Evolutionary conservation across 2,329 filamentous ascomycete genomes (phyloP), one percentile per base, ranked within the genome.

Genomic region (Bertia moriformis): DNA sequence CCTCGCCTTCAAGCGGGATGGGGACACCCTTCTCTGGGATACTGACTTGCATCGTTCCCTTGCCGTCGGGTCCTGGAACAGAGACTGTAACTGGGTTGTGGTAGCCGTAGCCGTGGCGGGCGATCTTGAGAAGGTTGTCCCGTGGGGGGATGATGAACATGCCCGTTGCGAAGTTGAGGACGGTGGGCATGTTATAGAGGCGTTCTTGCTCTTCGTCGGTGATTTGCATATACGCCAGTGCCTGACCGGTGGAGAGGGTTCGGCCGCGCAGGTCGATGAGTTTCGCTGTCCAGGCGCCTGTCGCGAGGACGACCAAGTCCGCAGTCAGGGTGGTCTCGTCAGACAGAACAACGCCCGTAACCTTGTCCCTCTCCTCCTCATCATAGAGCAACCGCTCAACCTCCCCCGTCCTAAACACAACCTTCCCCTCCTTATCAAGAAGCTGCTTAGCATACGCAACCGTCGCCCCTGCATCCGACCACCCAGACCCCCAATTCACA

Each of bases 281-380:
- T 1, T 72, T 69, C 2, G 78, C 73, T 2, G 83, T 85, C 88
- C 89, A 96, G 3, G 89, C 87, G 14, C 89, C 89, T 0, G 87
- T 78, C 0, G 89, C 87, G 2, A 93, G 67, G 40, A 95, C 66
- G 22, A 83, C 78, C 4, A 93, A 66, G 42, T 85, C 82, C 2
- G 82, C 83, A 3, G 58, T 60, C 4, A 85, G 45, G 7, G 53
- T 60, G 4, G 56, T 55, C 1, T 66, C 67, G 43, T 71, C 59
- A 2, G 51, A 49, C 10, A 83, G 58, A n/a, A 59, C 64, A 17
- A 65, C 82, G 22, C 83, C 83, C 1, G 66, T 63, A n/a, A 73
- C 60, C 18, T 46, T 47, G 32, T 45, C 44, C 41, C 33, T 61
- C 35, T 49, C 54, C 32, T 55, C 53, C 13, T 52, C 56, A 15